Evolutionary conservation across 2,329 filamentous ascomycete species (phyloP), one percentile per base, ranked within the genome.

Genomic region (Pezicula neosporulosa): DNA sequence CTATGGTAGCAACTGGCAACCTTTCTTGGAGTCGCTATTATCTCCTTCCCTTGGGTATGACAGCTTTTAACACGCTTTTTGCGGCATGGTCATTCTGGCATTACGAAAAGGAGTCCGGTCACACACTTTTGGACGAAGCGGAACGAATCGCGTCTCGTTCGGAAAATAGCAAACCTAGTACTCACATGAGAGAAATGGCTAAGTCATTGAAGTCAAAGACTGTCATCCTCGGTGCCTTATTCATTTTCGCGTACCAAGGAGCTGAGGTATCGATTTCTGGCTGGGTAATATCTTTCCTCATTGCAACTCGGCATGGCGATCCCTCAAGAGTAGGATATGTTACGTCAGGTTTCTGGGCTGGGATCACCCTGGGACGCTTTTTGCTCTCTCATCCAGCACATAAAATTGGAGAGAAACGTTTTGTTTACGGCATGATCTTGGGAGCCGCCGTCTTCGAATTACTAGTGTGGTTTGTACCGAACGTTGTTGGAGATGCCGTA

Each of bases 161-260:
- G 12, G 51, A 61, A 12, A 44, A 55, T 16, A 21, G 59, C 68
- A 9, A 72, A 70, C 47, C 75, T 69, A n/a, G 59, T 66, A 7
- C 36, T 53, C 8, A 33, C 12, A 33, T 33, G 6, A 33, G 12
- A 13, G 55, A 47, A 21, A 53, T 81, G 74, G 61, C 78, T 44
- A 56, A 77, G 62, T 72, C 73, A 54, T 66, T 79, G 65, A 70
- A 73, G 68, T 62, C 75, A 72, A 66, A 80, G 43, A 60, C 56
- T 4, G 89, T 91, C 0, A 69, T 94, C 1, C 76, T 94, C 0
- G 88, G 89, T 3, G 86, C 89, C 0, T 67, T 90, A 9, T 94
- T 94, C 73, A 88, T 94, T 67, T 94, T 95, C 66, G 82, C 85
- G 24, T 95, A 96, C 67, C 89, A 94, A 68, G 90, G 89, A 33